Evolutionary conservation across 1,284 basidiomycete species (phyloP).

Genomic region (Cryptococcus deneoformans): DNA sequence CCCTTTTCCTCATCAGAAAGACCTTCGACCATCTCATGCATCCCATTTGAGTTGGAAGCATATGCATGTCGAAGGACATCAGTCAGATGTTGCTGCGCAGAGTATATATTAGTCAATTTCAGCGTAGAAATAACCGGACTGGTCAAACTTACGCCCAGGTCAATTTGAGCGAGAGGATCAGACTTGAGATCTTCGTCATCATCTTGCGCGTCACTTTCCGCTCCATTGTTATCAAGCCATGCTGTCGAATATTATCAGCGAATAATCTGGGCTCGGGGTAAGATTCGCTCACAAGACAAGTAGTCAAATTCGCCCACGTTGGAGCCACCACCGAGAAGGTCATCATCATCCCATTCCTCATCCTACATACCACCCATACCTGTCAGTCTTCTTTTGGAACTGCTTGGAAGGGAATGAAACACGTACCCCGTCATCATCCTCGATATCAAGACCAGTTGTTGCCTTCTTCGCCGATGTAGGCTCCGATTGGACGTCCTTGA

Average conservation of each 20-base stretch:
- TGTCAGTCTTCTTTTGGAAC: neutral
- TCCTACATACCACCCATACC: conserved; percentile 54
- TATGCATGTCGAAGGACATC: conserved; percentile 65
- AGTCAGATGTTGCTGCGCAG: conserved; percentile 29
- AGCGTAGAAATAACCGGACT: neutral
- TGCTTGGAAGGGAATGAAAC: neutral
- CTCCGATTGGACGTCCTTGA: conserved; percentile 69
- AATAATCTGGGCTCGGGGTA: too few species aligned
- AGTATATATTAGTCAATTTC: neutral
- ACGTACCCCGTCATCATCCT: conserved; percentile 63
- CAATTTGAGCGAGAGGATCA: conserved; percentile 83
- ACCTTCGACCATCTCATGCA: conserved; percentile 62
- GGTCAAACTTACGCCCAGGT: conserved; percentile 66
- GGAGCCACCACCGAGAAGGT: conserved; percentile 35
- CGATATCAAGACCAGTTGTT: conserved; percentile 53
- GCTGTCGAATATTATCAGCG: conserved; percentile 26
- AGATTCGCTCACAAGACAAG: conserved; percentile 46
- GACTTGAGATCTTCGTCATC: conserved; percentile 86
- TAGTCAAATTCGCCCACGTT: conserved; percentile 48
- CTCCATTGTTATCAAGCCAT: conserved; percentile 61
- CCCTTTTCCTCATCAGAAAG: conserved; percentile 66
- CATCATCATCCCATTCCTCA: conserved; percentile 81
- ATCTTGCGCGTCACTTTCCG: conserved; percentile 66
- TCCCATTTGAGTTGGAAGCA: conserved; percentile 62
- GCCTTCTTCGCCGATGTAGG: conserved; percentile 59